A percentile compares a stretch with the other conserved stretches of the same genome.
phyloP scores from a whole-genome alignment of 140 eudicot species.

The Ambrosia hybrid region DNA sequence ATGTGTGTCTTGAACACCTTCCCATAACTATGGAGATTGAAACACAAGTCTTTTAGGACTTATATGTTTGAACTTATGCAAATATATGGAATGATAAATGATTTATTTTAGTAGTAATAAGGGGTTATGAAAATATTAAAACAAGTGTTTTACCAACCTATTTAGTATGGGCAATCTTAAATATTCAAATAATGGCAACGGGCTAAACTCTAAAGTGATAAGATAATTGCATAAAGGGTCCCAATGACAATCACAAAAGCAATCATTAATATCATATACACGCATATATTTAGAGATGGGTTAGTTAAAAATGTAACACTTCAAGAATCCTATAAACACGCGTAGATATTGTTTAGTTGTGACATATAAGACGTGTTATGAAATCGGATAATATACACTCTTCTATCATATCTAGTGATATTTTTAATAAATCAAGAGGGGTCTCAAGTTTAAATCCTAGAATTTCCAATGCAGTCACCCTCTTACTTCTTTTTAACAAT shows the following conservation, averaged over 20 bases:
- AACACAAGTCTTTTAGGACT: constrained; percentile 22
- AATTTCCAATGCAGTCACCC: no score
- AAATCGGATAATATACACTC: no score
- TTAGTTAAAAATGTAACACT: no score
- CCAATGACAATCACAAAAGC: constrained; percentile 15
- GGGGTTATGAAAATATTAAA: neutral
- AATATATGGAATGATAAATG: constrained; percentile 5
- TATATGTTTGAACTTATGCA: neutral
- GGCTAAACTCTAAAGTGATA: constrained; percentile 21
- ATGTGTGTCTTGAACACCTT: constrained; percentile 87
- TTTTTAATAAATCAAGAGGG: no score
- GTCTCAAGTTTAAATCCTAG: no score
- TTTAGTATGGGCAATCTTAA: constrained; percentile 12
- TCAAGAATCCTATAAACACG: no score
- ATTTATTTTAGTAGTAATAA: neutral
- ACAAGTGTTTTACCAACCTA: neutral
- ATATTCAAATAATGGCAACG: constrained; percentile 3
- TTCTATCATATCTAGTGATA: no score
- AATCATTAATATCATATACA: constrained; percentile 1
- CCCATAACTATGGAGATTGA: constrained; percentile 56
- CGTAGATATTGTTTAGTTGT: no score
- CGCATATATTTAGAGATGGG: no score
- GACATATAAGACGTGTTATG: no score
- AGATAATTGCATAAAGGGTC: constrained; percentile 10
- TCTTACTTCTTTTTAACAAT: no score